These are phyloP conservation scores for Pichia sp. DNA, from an alignment of 1,139 yeast species.

Conservation along the genomic window DNA sequence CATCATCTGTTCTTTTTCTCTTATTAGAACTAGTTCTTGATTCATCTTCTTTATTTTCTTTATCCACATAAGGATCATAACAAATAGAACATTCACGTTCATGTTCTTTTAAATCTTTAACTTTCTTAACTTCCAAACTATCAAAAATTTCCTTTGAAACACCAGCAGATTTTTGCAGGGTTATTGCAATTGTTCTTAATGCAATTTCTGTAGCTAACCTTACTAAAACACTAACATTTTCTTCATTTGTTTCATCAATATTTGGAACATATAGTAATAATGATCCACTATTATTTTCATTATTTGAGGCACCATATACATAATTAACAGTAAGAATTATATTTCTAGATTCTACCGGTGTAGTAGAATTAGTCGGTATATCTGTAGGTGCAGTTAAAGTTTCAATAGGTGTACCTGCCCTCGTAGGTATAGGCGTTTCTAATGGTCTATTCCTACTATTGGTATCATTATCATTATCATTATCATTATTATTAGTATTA, in stretches of 20 bases:
- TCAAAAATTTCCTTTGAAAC: slow-evolving; percentile 48
- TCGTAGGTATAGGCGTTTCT: too few species aligned
- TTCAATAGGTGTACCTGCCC: neutral
- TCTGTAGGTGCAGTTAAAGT: neutral
- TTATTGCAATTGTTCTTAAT: slow-evolving; percentile 50
- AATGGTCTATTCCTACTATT: neutral
- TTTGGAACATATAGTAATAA: slow-evolving; percentile 59
- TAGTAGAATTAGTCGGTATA: neutral
- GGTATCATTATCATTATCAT: neutral
- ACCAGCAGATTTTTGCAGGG: slow-evolving; percentile 40
- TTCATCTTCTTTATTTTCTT: slow-evolving; percentile 17
- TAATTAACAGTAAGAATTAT: slow-evolving; percentile 36
- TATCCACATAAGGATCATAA: slow-evolving; percentile 47
- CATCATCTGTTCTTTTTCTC: slow-evolving; percentile 16
- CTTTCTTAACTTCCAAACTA: slow-evolving; percentile 33
- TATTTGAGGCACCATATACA: slow-evolving; percentile 29
- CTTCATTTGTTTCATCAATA: slow-evolving; percentile 49
- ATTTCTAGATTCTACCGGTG: slow-evolving; percentile 28
- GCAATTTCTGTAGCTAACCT: slow-evolving; percentile 68
- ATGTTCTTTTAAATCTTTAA: slow-evolving; percentile 32
- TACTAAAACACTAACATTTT: slow-evolving; percentile 50
- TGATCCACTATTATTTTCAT: slow-evolving; percentile 35
- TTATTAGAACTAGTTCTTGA: slow-evolving; percentile 12
- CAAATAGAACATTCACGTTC: slow-evolving; percentile 56
- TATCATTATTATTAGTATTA: neutral